Evolutionary conservation across 2,329 filamentous ascomycete genomes (phyloP).

Genomic region (Phialemoniopsis sp.): DNA sequence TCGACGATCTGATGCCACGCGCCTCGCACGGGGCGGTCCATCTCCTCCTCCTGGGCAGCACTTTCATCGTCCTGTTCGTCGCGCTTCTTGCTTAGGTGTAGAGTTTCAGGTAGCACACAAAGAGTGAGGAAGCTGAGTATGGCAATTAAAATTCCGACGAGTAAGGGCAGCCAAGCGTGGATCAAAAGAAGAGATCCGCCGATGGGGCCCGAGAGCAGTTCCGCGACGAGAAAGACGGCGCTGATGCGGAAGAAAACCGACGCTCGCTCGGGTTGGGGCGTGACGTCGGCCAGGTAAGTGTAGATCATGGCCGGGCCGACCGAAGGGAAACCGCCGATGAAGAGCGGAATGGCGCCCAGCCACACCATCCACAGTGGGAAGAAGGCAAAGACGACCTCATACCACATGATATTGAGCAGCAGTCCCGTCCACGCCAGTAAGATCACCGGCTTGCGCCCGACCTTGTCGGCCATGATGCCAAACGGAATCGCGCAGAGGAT

Average conservation of each 20-base stretch:
- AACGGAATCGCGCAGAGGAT: conserved; percentile 39
- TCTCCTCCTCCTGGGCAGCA: background rate
- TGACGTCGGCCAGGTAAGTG: conserved; percentile 39
- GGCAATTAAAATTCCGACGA: conserved; percentile 24
- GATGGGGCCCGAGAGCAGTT: conserved; percentile 32
- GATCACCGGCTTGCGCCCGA: conserved; percentile 36
- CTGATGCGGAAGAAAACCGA: conserved; percentile 33
- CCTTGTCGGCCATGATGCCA: conserved; percentile 41
- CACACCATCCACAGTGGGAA: conserved; percentile 35
- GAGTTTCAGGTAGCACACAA: conserved; percentile 36
- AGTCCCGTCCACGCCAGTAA: conserved; percentile 20
- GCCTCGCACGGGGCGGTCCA: background rate
- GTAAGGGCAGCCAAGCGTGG: conserved; percentile 34
- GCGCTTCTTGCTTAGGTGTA: conserved; percentile 18
- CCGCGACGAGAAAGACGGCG: conserved; percentile 29
- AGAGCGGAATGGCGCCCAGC: conserved; percentile 23
- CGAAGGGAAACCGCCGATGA: conserved; percentile 35
- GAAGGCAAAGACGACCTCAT: conserved; percentile 19
- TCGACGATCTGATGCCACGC: conserved; percentile 14
- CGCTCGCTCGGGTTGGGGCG: conserved; percentile 29
- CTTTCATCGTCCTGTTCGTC: conserved; percentile 1
- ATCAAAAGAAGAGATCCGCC: conserved; percentile 31
- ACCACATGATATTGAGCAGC: conserved; percentile 13
- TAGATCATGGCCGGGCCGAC: conserved; percentile 38
- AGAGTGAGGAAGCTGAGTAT: conserved; percentile 20